Conservation (phyloP, 306 rosid species). For the Psophocarpus tetragonolobus region DNA sequence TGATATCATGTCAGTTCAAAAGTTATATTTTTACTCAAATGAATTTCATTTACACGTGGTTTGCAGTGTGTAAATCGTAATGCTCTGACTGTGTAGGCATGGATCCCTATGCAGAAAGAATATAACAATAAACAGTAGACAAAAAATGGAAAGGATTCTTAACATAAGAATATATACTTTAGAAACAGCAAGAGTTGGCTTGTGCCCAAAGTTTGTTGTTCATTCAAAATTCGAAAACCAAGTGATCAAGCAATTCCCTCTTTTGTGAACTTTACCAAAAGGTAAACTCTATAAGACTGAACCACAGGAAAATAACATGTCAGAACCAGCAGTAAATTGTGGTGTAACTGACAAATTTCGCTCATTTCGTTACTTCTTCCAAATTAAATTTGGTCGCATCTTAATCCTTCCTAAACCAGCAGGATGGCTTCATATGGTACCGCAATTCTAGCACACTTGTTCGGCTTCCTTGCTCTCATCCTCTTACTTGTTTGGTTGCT, state of each 20-base stretch:
- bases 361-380: neutral
- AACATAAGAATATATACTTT: conserved; percentile 41
- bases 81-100: neutral
- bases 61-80: neutral
- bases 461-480: conserved; percentile 65
- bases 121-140: neutral
- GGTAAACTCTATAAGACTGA: conserved; percentile 41
- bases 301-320: conserved; percentile 15
- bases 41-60: neutral
- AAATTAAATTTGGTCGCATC: neutral
- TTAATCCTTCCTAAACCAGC: neutral
- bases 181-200: conserved; percentile 23
- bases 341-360: neutral
- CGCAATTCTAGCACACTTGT: conserved; percentile 57
- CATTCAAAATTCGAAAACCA: conserved; percentile 73
- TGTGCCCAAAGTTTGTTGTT: conserved; percentile 47
- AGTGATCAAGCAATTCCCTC: conserved; percentile 63
- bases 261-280: conserved; percentile 36
- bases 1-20: neutral
- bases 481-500: conserved; percentile 84
- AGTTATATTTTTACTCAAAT: neutral
- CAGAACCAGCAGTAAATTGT: conserved; percentile 20
- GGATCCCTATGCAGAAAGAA: neutral
- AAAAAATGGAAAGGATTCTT: neutral
- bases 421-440: conserved; percentile 39